Evolutionary conservation across 2,329 filamentous ascomycete genomes (phyloP), one percentile per base, ranked within the genome.

Genomic region (Fusarium tuaranense): DNA sequence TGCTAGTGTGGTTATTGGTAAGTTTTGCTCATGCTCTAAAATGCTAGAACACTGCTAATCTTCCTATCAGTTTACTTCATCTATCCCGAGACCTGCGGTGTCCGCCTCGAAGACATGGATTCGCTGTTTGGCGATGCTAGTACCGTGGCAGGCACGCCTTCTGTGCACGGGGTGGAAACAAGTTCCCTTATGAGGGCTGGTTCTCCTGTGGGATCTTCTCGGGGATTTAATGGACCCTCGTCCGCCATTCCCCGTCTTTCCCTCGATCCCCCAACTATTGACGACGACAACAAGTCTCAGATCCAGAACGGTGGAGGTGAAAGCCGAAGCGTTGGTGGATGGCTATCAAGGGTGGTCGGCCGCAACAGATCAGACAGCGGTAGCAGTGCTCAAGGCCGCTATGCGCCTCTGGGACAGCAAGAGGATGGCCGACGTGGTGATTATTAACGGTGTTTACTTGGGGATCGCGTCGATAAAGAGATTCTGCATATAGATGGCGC

Each of bases 21-120:
- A 90, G 94, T 89, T 55, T 6, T 34, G 6, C 32, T 34, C 13
- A 34, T 39, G 62, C 70, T 65, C 51, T 63, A 69, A 81, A 74
- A 81, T 46, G 5, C 51, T 36, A 27, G 5, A 25, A 13, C 27
- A 30, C 16, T 12, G 44, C 66, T 79, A 16, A 79, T 68, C 22
- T 9, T n/a, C 2, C 22, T n/a, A 25, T 41, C 12, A 98, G 97
- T 99, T 9, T 99, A 96, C 85, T 98, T 98, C 84, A 90, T 98
- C 76, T 99, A 98, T 82, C 97, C 97, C 34, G 97, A 99, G 84
- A 99, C 97, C 0, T 97, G 95, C 76, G 97, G 97, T 78, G 92
- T 99, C 68, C 93, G 95, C 67, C 88, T 99, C 61, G 97, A 99
- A 84, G 97, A 99, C 77, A 99, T 99, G 97, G 94, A 97, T 81